Conservation (phyloP, 1,284 basidiomycete genomes). For the Fomitopsis betulina region DNA sequence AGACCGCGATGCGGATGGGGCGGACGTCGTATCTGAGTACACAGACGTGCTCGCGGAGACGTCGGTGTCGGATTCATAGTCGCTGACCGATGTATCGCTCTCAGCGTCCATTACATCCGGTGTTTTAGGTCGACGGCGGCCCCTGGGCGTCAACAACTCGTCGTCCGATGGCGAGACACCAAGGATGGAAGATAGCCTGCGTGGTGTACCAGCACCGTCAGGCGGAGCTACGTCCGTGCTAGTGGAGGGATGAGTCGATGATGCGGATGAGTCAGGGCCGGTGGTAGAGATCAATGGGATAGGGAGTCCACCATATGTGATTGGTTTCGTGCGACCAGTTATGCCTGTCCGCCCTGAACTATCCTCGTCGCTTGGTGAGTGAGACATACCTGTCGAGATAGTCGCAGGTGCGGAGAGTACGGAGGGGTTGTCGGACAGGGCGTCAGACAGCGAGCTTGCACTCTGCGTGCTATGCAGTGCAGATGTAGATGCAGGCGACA, state of each 20-base stretch:
- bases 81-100: constrained; percentile 42
- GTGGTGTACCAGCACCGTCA: not conserved
- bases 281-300: constrained; percentile 55
- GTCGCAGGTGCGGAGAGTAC: constrained; percentile 26
- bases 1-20: constrained; percentile 37
- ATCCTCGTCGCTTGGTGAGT: not conserved
- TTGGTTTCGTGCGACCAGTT: constrained; percentile 4
- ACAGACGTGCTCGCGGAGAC: constrained; percentile 26
- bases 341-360: not conserved
- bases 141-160: constrained; percentile 21
- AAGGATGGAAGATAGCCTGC: constrained; percentile 8
- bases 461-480: constrained; percentile 16
- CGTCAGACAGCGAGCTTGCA: constrained; percentile 17
- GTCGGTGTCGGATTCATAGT: constrained; percentile 25
- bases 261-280: constrained; percentile 34
- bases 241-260: constrained; percentile 5
- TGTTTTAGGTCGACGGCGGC: constrained; percentile 18
- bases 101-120: constrained; percentile 21
- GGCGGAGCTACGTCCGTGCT: not conserved
- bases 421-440: constrained; percentile 19
- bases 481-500: constrained; percentile 29
- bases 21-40: constrained; percentile 30
- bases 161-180: constrained; percentile 18
- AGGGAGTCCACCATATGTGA: constrained; percentile 33
- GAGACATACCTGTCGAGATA: constrained; percentile 14